Conservation (phyloP, 169 alveolate genomes). For the Amoebophrya sp. region DNA sequence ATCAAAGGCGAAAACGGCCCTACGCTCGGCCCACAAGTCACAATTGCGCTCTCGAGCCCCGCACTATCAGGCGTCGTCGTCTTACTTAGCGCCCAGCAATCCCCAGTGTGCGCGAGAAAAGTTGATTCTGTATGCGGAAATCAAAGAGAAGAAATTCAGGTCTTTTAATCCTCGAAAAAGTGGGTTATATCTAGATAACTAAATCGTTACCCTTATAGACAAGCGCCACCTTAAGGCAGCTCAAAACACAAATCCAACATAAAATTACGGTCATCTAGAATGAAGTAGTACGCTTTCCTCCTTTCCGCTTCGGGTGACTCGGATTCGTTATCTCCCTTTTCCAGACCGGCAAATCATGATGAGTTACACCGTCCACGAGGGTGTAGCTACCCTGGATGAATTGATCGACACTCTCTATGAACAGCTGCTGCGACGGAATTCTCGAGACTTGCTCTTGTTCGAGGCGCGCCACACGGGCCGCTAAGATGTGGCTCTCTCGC, state of each 20-base stretch:
- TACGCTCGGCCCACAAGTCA: background rate
- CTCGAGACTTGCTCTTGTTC: too few relatives aligned
- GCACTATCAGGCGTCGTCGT: background rate
- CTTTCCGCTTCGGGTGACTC: background rate
- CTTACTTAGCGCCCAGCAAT: background rate
- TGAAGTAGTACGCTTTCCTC: background rate
- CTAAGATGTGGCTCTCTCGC: background rate
- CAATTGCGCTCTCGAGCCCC: background rate
- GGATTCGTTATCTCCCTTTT: background rate
- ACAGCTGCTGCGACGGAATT: background rate
- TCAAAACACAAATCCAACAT: too few relatives aligned
- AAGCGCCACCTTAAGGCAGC: too few relatives aligned
- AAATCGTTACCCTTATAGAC: too few relatives aligned
- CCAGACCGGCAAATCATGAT: background rate
- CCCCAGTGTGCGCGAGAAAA: background rate
- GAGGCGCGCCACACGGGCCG: background rate
- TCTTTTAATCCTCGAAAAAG: too few relatives aligned
- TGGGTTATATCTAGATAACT: too few relatives aligned
- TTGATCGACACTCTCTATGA: background rate
- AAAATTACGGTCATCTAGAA: too few relatives aligned
- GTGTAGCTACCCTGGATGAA: background rate
- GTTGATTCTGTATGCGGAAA: background rate
- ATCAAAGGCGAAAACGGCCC: background rate
- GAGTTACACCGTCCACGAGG: background rate
- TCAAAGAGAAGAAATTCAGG: too few relatives aligned